Base-by-base conservation (phyloP, 1,284 basidiomycete species). In the Trichosporon coremiiforme region DNA sequence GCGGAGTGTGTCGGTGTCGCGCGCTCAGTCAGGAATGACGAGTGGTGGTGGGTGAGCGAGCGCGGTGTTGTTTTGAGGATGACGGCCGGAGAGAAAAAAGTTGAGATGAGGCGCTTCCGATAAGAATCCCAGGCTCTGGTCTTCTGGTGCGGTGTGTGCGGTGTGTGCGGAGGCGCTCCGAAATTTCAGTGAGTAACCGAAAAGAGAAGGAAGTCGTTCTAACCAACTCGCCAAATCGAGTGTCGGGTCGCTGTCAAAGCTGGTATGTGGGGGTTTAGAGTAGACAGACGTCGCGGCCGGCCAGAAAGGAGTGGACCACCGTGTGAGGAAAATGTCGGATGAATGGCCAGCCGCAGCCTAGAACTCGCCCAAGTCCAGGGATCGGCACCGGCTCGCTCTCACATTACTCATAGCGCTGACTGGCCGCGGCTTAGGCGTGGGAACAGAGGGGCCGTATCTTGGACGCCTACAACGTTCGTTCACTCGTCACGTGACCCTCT, bases 321-420 rank as follows among this genome's bases (percentile, higher is more conserved):
- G 50, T 53, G 50, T 53, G 57, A 62, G 57, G 57, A 62, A 62
- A 62, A 62, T 62, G 57, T 62, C 57, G 57, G 57, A 62, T 62
- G 57, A 62, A 62, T 62, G 57, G 57, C 20, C 50, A 53, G 50
- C 22, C 47, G 13, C 47, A 50, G 47, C 17, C 47, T 50, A 17
- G 47, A 50, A 20, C 47, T 50, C n/a, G 17, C 4, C 4, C 50
- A 8, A 8, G n/a, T 7, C 50, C n/a, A 22, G 50, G 47, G 50
- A 53, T 53, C 50, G 50, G 50, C 50, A 53, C 50, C 47, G 47
- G 47, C 47, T 22, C 20, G 5, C 20, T 53, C 6, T 12, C 6
- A 15, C 41, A 45, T 53, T 53, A 20, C 20, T 53, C 50, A 53
- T 20, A 53, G 20, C 50, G 50, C 50, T 62, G 57, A 33, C 57